Evolutionary conservation across 257 asterid species (phyloP).

Genomic region (Solanum phureja): DNA sequence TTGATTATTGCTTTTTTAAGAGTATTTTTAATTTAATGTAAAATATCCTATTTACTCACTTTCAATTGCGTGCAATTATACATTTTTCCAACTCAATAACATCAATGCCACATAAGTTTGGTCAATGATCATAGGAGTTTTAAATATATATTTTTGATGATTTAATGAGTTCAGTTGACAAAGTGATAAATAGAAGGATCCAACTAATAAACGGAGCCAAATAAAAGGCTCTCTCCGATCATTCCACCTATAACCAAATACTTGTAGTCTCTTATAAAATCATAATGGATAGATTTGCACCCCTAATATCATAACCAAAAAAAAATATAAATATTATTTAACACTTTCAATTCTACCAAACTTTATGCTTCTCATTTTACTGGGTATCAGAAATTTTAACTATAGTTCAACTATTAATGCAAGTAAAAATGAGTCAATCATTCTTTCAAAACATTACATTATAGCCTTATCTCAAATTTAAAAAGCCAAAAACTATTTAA

Average conservation of each 20-base stretch:
- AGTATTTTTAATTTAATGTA: neutral
- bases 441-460: neutral
- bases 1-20: neutral
- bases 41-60: neutral
- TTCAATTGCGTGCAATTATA: neutral
- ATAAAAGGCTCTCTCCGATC: neutral
- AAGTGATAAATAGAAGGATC: neutral
- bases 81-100: neutral
- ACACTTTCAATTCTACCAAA: neutral
- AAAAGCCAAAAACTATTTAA: neutral
- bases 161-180: neutral
- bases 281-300: neutral
- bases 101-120: neutral
- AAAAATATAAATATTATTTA: neutral
- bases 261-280: neutral
- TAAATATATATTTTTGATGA: neutral
- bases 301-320: neutral
- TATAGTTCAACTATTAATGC: neutral
- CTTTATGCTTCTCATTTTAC: neutral
- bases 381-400: neutral
- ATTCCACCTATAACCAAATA: too few species aligned
- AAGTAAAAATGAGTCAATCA: neutral
- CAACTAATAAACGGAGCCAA: neutral
- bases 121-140: neutral
- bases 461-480: neutral